Base-by-base conservation (phyloP, 768 basidiomycete species). In the Mycena venus region DNA sequence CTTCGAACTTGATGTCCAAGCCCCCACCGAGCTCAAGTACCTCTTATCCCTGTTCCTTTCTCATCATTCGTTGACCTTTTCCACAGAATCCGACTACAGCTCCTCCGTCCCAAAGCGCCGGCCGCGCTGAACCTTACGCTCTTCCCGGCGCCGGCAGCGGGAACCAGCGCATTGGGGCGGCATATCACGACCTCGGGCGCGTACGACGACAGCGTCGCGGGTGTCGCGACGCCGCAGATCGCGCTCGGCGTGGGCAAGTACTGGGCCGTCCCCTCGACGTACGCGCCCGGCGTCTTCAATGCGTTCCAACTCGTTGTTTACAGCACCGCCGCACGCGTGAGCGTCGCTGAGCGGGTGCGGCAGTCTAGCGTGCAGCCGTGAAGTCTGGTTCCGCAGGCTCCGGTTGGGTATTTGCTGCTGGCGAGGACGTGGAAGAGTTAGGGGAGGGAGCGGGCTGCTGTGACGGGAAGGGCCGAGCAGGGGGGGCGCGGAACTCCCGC, bases 191-290 rank as follows among this genome's bases (percentile, higher is more conserved):
- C 95, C 0, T 96, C 96, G 0, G 96, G 96, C 2, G 89, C 93
- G 0, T 98, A 97, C 79, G 89, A 92, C 29, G 95, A 97, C 73
- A 85, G 89, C 0, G 82, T 93, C 32, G 91, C 92, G 0, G 96
- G 97, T 0, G 95, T 94, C 0, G 88, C 86, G 40, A 94, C 90
- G 8, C 87, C 90, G 0, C 86, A 85, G 40, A 83, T 88, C 7
- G 84, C 86, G 19, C 70, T 95, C 51, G 85, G 85, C 4, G 79
- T 88, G 0, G 95, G 95, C 23, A 90, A 87, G 72, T 97, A 97
- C 82, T 88, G 91, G 75, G 81, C 93, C 23, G 86, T 97, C 1
- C 93, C 94, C 1, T 95, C 93, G 11, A 94, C 94, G 1, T 95
- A 92, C 81, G 85, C 88, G n/a, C 86, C 90, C 1, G 92, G 90